Percentiles rank a stretch among this genome's conserved stretches.
Conservation (phyloP, 2,329 filamentous ascomycete species). For the Fusarium nelsonii region DNA sequence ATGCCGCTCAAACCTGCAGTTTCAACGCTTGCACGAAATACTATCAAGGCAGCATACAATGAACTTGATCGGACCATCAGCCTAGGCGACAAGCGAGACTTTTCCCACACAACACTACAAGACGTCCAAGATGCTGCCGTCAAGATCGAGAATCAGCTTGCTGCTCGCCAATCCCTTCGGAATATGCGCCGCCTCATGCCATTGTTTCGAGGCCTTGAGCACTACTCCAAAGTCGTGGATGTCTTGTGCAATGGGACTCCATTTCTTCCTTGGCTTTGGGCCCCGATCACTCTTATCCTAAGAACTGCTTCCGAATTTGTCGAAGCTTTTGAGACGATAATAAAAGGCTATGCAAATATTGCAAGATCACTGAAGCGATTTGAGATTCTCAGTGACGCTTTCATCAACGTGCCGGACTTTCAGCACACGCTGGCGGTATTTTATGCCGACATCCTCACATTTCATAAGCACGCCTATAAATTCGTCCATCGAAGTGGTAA, state of each 20-base stretch:
- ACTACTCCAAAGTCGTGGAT: constrained; percentile 58
- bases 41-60: constrained; percentile 15
- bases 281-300: constrained; percentile 56
- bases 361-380: constrained; percentile 56
- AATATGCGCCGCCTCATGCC: constrained; percentile 60
- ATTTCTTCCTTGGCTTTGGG: constrained; percentile 62
- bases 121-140: constrained; percentile 47
- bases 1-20: constrained; percentile 27
- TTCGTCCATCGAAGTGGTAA: constrained; percentile 55
- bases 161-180: constrained; percentile 53
- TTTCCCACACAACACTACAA: background rate
- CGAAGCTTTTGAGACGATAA: constrained; percentile 57
- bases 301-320: constrained; percentile 51
- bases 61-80: constrained; percentile 23
- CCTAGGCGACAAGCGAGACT: constrained; percentile 9
- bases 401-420: constrained; percentile 51
- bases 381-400: constrained; percentile 49
- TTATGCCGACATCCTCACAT: constrained; percentile 62
- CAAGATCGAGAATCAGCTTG: constrained; percentile 57
- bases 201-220: constrained; percentile 56
- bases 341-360: constrained; percentile 57
- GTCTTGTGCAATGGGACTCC: constrained; percentile 61
- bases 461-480: constrained; percentile 61
- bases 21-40: constrained; percentile 15
- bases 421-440: constrained; percentile 58